Evolutionary conservation across 345 rosid genomes (phyloP), one percentile per base, ranked within the genome.

Genomic region (Eucalyptus fibrosa): DNA sequence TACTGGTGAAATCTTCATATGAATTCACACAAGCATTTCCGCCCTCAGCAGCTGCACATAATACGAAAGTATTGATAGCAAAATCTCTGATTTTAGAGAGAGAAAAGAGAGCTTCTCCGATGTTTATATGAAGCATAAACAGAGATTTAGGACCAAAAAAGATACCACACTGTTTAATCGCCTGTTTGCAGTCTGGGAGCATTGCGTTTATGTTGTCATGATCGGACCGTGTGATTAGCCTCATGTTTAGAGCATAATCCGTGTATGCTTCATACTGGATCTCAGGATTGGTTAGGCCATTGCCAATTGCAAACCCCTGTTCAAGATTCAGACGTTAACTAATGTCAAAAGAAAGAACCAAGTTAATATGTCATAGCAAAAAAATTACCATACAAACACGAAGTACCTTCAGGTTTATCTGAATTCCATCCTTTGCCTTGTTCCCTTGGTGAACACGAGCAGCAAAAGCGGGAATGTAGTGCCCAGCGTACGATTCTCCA

Each of bases 401-500:
- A 6, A 21, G 9, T 92, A 94, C 99, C 98, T 96, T 96, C 77
- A 98, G 94, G 89, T 96, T 98, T 32, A 98, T 93, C 40, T 90
- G 95, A 89, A 95, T 90, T 65, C 99, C 99, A 87, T 95, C 95
- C 10, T 95, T 96, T 16, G 92, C 95, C 87, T 94, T 97, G 96
- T 98, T 97, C 88, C 96, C 99, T 80, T 89, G 65, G 50, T 94
- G 93, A 90, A 98, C 91, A 50, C 99, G 91, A 62, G 95, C 86
- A 77, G 99, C 99, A 37, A 97, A 92, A 16, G 98, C 97, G 4
- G 99, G 99, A 72, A 97, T 91, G 88, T 97, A 96, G 82, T 97
- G 98, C 65, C 99, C 99, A 56, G 99, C 99, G 10, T 96, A 96
- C 7, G 99, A 98, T 91, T 98, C 99, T 88, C 99, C 99, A 6